Percentiles rank a stretch among this genome's conserved stretches.
These are phyloP conservation scores for Ophiostoma triangulosporum DNA, from an alignment of 2,329 filamentous ascomycete genomes.

Conservation along the genomic window DNA sequence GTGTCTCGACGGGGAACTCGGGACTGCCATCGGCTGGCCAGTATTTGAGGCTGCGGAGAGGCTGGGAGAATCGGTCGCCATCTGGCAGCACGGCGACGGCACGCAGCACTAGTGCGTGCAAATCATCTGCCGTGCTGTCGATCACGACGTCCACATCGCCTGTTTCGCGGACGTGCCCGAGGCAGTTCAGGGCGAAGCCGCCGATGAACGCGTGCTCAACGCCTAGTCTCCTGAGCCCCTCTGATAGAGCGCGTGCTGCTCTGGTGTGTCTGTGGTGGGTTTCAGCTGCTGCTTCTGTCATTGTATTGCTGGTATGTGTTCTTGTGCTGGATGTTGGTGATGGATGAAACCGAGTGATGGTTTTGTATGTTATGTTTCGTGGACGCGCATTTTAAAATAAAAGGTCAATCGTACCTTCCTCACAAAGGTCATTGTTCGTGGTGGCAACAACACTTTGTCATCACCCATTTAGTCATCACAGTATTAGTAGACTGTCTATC, in stretches of 20 bases:
- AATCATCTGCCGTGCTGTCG: background rate
- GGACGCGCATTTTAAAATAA: no score
- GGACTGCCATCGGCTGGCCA: background rate
- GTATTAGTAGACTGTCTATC: no score
- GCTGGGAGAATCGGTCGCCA: background rate
- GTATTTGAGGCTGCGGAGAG: background rate
- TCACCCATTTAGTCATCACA: no score
- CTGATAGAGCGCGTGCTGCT: background rate
- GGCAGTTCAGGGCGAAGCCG: background rate
- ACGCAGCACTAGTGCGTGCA: background rate
- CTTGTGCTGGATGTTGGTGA: no score
- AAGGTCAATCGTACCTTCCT: background rate
- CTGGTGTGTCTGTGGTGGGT: background rate
- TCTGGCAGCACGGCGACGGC: background rate
- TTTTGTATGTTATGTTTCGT: background rate
- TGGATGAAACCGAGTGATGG: background rate
- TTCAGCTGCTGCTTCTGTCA: background rate
- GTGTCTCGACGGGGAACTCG: background rate
- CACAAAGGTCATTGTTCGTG: background rate
- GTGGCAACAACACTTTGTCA: background rate
- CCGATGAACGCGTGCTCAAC: background rate
- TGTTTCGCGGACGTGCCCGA: background rate
- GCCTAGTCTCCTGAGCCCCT: background rate
- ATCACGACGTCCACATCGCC: background rate
- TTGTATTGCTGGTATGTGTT: no score